Evolutionary conservation across 2,329 filamentous ascomycete species (phyloP).

Genomic region (Penicillium sp.): DNA sequence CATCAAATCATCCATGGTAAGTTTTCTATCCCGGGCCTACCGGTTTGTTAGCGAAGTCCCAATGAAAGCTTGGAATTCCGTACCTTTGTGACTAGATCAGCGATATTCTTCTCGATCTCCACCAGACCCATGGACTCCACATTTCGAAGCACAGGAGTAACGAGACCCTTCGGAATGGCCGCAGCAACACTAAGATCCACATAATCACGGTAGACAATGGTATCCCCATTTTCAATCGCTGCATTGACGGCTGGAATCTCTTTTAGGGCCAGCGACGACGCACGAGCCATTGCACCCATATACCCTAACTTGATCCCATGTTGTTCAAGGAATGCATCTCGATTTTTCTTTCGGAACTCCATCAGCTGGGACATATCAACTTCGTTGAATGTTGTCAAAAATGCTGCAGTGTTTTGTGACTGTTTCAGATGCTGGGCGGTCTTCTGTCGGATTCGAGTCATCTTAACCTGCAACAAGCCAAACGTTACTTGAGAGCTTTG

Average conservation of each 20-base stretch:
- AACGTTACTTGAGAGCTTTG: background rate
- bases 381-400: conserved; percentile 95
- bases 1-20: conserved; percentile 97
- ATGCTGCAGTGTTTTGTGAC: conserved; percentile 93
- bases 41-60: background rate
- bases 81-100: conserved; percentile 72
- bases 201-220: conserved; percentile 93
- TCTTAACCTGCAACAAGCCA: conserved; percentile 71
- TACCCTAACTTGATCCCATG: conserved; percentile 93
- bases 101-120: conserved; percentile 82
- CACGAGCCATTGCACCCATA: conserved; percentile 88
- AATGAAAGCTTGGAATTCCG: conserved; percentile 1
- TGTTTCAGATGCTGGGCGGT: conserved; percentile 96
- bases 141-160: conserved; percentile 91
- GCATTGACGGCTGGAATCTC: conserved; percentile 88
- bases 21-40: conserved; percentile 84
- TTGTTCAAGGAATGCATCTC: conserved; percentile 89
- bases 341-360: conserved; percentile 92
- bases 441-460: conserved; percentile 96
- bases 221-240: conserved; percentile 93
- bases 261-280: conserved; percentile 56
- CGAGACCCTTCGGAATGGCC: conserved; percentile 92
- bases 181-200: conserved; percentile 95
- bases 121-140: conserved; percentile 82
- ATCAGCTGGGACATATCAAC: conserved; percentile 95